Percentiles rank a stretch among this genome's conserved stretches.
Evolutionary conservation across 192 early-diverging fungal species (phyloP).

Genomic region (Pilobolus umbonatus): DNA sequence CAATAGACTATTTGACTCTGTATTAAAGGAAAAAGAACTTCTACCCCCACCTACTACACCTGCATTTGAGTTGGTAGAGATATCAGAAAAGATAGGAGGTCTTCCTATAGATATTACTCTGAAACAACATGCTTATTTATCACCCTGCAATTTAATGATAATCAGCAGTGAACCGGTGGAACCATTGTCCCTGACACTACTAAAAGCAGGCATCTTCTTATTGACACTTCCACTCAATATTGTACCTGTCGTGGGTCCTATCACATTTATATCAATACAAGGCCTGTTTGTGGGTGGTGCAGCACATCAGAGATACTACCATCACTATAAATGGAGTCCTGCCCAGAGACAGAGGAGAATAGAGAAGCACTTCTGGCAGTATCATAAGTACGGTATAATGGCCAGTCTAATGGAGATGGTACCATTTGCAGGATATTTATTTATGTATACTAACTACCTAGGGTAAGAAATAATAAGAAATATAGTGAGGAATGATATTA

Average conservation of each 20-base stretch:
- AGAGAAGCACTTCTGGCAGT: constrained; percentile 25
- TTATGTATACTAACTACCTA: constrained; percentile 46
- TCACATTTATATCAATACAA: constrained; percentile 39
- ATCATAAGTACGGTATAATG: constrained; percentile 40
- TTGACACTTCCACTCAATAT: constrained; percentile 39
- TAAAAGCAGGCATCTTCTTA: constrained; percentile 25
- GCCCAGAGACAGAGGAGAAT: constrained; percentile 36
- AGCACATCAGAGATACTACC: constrained; percentile 40
- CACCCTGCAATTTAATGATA: constrained; percentile 11
- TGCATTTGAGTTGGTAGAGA: neutral
- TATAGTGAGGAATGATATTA: neutral
- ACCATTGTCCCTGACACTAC: neutral
- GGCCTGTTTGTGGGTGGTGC: constrained; percentile 31
- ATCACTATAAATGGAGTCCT: constrained; percentile 34
- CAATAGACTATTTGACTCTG: constrained; percentile 18
- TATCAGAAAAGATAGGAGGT: constrained; percentile 1
- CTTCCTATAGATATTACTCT: neutral
- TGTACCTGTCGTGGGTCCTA: constrained; percentile 36
- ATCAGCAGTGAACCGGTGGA: neutral
- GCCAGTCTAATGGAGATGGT: constrained; percentile 41
- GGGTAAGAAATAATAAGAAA: no score
- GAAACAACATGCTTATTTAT: neutral
- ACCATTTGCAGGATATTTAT: constrained; percentile 41
- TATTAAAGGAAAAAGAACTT: constrained; percentile 1
- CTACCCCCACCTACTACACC: neutral